Evolutionary conservation across 768 basidiomycete species (phyloP).

Genomic region (Boletus eberwhitei): DNA sequence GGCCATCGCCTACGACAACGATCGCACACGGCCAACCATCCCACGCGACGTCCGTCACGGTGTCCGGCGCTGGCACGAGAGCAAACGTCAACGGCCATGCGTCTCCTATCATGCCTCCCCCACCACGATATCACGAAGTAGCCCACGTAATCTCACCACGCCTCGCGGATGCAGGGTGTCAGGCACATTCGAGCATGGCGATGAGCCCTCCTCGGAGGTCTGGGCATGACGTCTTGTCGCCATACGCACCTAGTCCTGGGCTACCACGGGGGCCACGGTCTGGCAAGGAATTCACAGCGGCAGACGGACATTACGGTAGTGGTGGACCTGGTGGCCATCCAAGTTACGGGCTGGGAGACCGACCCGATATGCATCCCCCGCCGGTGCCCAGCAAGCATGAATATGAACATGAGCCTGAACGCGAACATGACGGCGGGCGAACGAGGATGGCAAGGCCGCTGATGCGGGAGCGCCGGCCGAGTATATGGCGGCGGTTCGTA

Average conservation of each 20-base stretch:
- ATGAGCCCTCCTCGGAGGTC: constrained; percentile 17
- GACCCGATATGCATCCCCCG: constrained; percentile 1
- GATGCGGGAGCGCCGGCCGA: constrained; percentile 19
- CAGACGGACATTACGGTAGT: constrained; percentile 4
- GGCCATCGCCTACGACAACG: constrained; percentile 13
- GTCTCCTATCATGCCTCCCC: constrained; percentile 12
- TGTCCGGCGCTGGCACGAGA: neutral
- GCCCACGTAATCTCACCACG: constrained; percentile 6
- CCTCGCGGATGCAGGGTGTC: constrained; percentile 26
- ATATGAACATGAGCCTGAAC: neutral
- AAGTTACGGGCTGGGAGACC: constrained; percentile 5
- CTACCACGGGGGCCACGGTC: constrained; percentile 6
- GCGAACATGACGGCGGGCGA: neutral
- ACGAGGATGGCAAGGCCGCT: neutral
- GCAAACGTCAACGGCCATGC: constrained; percentile 6
- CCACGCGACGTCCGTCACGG: neutral
- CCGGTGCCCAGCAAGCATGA: constrained; percentile 3
- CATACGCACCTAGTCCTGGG: neutral
- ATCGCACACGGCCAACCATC: constrained; percentile 6
- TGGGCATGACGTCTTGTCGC: constrained; percentile 9
- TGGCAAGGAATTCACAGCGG: constrained; percentile 11
- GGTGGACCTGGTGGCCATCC: neutral
- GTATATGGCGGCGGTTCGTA: constrained; percentile 26
- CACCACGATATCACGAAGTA: constrained; percentile 22
- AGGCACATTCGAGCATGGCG: constrained; percentile 16